Conservation (phyloP, 2,329 filamentous ascomycete genomes). For the Penicillium sp. region DNA sequence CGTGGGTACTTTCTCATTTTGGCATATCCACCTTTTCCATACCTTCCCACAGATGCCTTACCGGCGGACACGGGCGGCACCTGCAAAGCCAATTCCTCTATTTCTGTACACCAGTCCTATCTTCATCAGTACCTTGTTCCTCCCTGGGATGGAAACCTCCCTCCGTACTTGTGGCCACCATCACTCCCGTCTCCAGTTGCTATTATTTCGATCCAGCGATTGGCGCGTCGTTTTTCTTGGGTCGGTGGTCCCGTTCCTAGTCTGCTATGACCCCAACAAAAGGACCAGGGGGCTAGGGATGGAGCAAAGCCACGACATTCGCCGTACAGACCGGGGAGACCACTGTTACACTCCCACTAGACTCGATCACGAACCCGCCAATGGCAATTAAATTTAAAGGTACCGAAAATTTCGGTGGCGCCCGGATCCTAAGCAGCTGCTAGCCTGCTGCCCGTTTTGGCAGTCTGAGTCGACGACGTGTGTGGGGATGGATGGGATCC, state of each 20-base stretch:
- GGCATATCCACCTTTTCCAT: too few species aligned
- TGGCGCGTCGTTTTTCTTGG: neutral
- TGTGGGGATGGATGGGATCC: neutral
- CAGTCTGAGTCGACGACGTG: neutral
- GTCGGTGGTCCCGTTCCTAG: neutral
- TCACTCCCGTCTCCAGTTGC: neutral
- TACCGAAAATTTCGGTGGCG: neutral
- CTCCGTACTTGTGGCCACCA: neutral
- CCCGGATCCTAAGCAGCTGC: neutral
- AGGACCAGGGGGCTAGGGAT: neutral
- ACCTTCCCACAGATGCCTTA: too few species aligned
- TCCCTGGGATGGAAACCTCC: neutral
- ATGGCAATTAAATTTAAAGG: neutral
- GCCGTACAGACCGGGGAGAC: neutral
- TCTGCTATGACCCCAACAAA: neutral
- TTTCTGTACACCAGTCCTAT: neutral
- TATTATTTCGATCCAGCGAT: neutral
- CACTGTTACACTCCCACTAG: constrained; percentile 29
- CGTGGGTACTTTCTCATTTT: too few species aligned
- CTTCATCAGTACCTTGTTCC: constrained; percentile 4
- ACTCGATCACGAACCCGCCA: constrained; percentile 24
- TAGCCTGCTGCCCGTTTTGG: constrained; percentile 1
- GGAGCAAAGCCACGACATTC: neutral
- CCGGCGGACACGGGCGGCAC: too few species aligned
- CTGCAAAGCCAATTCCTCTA: constrained; percentile 1